Conservation (phyloP, 2,329 filamentous ascomycete genomes). For the Botrytis porri region DNA sequence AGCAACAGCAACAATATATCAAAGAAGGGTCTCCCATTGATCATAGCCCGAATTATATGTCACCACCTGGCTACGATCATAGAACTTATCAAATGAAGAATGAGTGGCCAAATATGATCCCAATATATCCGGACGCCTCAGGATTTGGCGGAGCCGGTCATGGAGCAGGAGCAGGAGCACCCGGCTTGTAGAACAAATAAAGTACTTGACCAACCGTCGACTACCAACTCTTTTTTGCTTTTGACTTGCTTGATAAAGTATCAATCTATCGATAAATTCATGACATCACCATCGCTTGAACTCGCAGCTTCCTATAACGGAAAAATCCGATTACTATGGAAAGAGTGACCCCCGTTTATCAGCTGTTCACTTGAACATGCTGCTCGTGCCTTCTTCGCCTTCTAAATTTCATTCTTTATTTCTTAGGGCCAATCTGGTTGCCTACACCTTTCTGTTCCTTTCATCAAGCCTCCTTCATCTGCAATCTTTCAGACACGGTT, state of each 20-base stretch:
- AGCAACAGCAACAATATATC: constrained; percentile 27
- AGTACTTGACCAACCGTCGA: background rate
- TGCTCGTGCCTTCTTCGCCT: constrained; percentile 10
- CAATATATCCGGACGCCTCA: constrained; percentile 22
- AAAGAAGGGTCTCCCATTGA: constrained; percentile 27
- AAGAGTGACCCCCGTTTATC: background rate
- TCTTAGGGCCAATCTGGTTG: background rate
- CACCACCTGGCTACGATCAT: constrained; percentile 28
- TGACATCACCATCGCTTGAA: background rate
- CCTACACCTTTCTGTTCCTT: background rate
- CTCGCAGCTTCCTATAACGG: background rate
- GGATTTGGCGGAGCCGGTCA: constrained; percentile 23
- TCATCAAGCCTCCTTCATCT: constrained; percentile 3
- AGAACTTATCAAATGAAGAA: constrained; percentile 24
- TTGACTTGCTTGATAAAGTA: background rate
- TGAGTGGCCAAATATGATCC: constrained; percentile 28
- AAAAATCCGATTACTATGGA: background rate
- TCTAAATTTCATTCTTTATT: background rate
- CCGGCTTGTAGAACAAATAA: background rate
- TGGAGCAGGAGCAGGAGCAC: constrained; percentile 6
- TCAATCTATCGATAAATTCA: background rate
- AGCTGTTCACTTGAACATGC: background rate
- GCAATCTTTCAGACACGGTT: constrained; percentile 12
- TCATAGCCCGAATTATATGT: constrained; percentile 29
- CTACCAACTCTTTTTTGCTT: no score